These are phyloP conservation scores for Scedosporium aurantiacum DNA, from an alignment of 2,329 filamentous ascomycete species.

Conservation along the genomic window DNA sequence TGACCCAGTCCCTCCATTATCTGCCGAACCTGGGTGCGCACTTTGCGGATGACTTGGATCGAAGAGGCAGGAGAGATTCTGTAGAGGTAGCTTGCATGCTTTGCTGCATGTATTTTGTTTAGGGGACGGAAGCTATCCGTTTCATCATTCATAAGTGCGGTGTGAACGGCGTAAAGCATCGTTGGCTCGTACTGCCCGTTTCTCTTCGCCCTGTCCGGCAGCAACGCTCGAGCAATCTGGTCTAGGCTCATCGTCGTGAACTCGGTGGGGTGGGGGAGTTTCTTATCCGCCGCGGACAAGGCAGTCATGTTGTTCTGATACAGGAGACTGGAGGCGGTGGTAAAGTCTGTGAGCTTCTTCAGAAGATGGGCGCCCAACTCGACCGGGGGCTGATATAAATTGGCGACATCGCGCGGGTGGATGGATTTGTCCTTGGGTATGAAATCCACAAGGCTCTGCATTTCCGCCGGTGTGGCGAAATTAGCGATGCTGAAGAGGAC, in stretches of 20 bases:
- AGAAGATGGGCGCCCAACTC: constrained; percentile 31
- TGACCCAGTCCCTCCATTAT: background rate
- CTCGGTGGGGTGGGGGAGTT: constrained; percentile 25
- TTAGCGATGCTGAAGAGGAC: constrained; percentile 35
- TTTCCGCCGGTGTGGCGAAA: constrained; percentile 30
- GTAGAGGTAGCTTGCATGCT: constrained; percentile 40
- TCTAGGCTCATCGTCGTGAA: constrained; percentile 37
- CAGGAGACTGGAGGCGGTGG: constrained; percentile 27
- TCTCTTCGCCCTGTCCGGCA: constrained; percentile 24
- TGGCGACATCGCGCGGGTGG: constrained; percentile 6
- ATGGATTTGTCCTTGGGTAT: constrained; percentile 9
- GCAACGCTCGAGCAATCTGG: constrained; percentile 35
- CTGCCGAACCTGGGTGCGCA: constrained; percentile 20
- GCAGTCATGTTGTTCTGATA: constrained; percentile 36
- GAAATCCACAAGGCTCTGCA: constrained; percentile 22
- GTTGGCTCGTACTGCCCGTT: constrained; percentile 24
- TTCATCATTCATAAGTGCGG: constrained; percentile 48
- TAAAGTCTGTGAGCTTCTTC: constrained; percentile 36
- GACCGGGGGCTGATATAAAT: constrained; percentile 30
- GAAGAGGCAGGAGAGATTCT: constrained; percentile 35
- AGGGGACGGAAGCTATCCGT: constrained; percentile 44
- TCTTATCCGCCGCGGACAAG: constrained; percentile 33
- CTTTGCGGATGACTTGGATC: constrained; percentile 18
- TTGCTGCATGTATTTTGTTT: constrained; percentile 22
- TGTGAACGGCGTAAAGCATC: constrained; percentile 58